Base-by-base conservation (phyloP, 1,139 yeast genomes). In the Yamadazyma diddensiae region DNA sequence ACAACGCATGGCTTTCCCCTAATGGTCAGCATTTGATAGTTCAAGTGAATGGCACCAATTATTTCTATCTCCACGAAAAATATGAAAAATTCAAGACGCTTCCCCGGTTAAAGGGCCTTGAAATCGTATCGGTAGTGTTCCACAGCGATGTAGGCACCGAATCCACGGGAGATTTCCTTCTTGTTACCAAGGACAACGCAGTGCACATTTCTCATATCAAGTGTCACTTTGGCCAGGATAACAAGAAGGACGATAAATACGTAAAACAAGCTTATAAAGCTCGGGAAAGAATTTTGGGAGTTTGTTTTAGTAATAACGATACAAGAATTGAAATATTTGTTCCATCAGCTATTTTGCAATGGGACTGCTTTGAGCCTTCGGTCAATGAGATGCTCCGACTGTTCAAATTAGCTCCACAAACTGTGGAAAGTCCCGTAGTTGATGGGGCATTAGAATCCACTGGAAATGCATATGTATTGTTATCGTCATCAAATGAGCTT, bases 1-100 rank as follows among this genome's bases (percentile, higher is more conserved):
- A 59, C 4, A 46, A 56, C 29, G 43, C 58, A 13, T 69, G 74
- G 74, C 39, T 64, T 9, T 65, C 67, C 34, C 67, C 70, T 3
- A 54, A 52, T 37, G 74, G 73, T 1, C 34, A 40, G 4, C 69
- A 63, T 35, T 53, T 69, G 29, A 45, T 68, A 4, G 42, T 61
- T 3, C 64, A 62, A 35, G 39, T 57, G 4, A 54, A 52, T 28
- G 34, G 47, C 19, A 41, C 46, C 5, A 41, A 38, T 5, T 57
- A 59, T 38, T 65, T 47, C 43, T 63, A 65, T 37, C 47, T 66
- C 26, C 61, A 65, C 38, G 48, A 51, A 15, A 39, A 55, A 0
- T 65, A 66, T 36, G 46, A 46, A 5, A 47, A 53, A 9, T 63
- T 66, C 41, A 68, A 67, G 35, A 39, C 50, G 2, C 46, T 69